phyloP scores from a whole-genome alignment of 1,284 basidiomycete genomes.

The Veloboletus limbatus region DNA sequence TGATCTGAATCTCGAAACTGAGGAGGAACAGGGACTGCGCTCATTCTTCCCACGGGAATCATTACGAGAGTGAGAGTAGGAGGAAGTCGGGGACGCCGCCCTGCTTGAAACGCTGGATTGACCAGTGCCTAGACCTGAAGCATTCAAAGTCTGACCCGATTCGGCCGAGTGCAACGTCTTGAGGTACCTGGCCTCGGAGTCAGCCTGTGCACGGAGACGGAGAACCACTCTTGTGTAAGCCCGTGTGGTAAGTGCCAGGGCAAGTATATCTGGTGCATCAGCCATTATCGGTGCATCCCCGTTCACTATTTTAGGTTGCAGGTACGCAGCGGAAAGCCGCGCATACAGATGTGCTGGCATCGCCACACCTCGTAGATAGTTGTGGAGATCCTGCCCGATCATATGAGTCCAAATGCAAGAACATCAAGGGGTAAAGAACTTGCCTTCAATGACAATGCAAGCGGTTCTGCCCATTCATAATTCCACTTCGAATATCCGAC shows the following conservation, averaged over 20 bases:
- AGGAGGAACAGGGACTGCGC: constrained; percentile 9
- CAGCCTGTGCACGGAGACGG: constrained; percentile 70
- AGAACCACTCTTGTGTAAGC: constrained; percentile 74
- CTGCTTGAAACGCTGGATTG: constrained; percentile 46
- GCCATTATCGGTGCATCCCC: constrained; percentile 23
- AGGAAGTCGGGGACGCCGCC: constrained; percentile 60
- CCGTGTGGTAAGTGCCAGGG: constrained; percentile 56
- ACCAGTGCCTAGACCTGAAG: constrained; percentile 19
- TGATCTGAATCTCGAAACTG: constrained; percentile 48
- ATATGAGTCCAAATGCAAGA: constrained; percentile 1
- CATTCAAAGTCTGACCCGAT: neutral
- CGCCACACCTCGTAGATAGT: constrained; percentile 75
- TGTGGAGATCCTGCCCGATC: constrained; percentile 58
- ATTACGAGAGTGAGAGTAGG: constrained; percentile 41
- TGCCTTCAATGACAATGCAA: constrained; percentile 60
- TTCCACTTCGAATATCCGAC: constrained; percentile 70
- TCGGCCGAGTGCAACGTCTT: constrained; percentile 17
- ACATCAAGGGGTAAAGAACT: constrained; percentile 15
- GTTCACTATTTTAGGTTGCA: constrained; percentile 43
- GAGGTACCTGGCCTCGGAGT: constrained; percentile 41
- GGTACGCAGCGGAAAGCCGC: constrained; percentile 51
- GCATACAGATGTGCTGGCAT: constrained; percentile 71
- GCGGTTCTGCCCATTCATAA: constrained; percentile 55
- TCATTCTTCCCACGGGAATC: constrained; percentile 31
- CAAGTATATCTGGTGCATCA: constrained; percentile 38